A percentile compares a stretch with the other conserved stretches of the same genome.
Conservation (phyloP, 2,329 filamentous ascomycete species). For the Penicillium capsulatum region DNA sequence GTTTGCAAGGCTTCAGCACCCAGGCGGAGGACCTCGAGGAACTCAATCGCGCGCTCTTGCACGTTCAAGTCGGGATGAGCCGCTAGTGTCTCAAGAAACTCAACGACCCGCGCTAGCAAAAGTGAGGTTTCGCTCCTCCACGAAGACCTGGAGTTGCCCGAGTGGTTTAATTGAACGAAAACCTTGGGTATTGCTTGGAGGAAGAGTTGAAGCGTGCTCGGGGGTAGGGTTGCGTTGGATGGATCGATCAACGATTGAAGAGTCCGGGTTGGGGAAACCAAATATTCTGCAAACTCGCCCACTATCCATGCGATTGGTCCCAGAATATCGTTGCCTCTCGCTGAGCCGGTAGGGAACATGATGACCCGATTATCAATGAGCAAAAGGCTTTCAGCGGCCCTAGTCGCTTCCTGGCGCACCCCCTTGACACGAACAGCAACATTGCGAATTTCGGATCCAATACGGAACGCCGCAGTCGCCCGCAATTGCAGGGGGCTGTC, state of each 20-base stretch:
- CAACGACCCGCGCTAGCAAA: slow-evolving; percentile 73
- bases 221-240: slow-evolving; percentile 54
- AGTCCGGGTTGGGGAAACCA: slow-evolving; percentile 66
- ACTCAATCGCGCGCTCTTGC: slow-evolving; percentile 90
- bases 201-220: slow-evolving; percentile 69
- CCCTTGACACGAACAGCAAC: slow-evolving; percentile 87
- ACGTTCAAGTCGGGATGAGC: slow-evolving; percentile 86
- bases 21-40: slow-evolving; percentile 81
- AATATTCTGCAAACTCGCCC: slow-evolving; percentile 76
- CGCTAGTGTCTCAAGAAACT: slow-evolving; percentile 73
- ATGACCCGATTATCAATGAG: slow-evolving; percentile 55
- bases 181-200: slow-evolving; percentile 84
- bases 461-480: slow-evolving; percentile 40
- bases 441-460: slow-evolving; percentile 83
- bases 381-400: slow-evolving; percentile 73
- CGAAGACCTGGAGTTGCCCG: slow-evolving; percentile 63
- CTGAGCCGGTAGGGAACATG: slow-evolving; percentile 52
- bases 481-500: slow-evolving; percentile 11
- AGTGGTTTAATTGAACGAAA: slow-evolving; percentile 67
- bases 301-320: slow-evolving; percentile 77
- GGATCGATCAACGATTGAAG: slow-evolving; percentile 70
- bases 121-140: slow-evolving; percentile 72
- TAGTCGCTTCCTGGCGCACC: slow-evolving; percentile 73
- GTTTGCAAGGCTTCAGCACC: slow-evolving; percentile 66
- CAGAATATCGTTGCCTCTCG: slow-evolving; percentile 60